Evolutionary conservation across 2,329 filamentous ascomycete genomes (phyloP).

Genomic region (Lomentospora prolificans): DNA sequence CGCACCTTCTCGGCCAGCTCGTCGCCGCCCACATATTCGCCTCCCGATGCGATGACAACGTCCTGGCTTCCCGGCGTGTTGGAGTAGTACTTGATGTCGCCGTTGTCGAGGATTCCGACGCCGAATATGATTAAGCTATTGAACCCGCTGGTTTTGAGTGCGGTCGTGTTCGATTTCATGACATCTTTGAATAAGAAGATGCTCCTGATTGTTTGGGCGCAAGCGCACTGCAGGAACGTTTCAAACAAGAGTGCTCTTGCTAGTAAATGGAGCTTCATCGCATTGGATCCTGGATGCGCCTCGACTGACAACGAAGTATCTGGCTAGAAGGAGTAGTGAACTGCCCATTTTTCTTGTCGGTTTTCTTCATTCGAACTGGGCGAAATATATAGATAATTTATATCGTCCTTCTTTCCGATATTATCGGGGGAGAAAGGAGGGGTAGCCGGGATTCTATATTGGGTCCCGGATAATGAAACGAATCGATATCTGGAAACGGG

Average conservation of each 20-base stretch:
- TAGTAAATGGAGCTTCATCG: background rate
- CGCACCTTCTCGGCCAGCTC: slow-evolving; percentile 36
- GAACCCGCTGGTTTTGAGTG: slow-evolving; percentile 30
- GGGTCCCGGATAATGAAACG: too few relatives aligned
- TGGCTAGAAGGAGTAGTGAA: too few relatives aligned
- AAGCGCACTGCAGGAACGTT: background rate
- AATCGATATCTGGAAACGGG: too few relatives aligned
- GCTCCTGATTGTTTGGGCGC: slow-evolving; percentile 6
- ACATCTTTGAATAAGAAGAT: slow-evolving; percentile 34
- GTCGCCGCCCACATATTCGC: slow-evolving; percentile 35
- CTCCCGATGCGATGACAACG: slow-evolving; percentile 24
- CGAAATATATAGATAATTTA: too few relatives aligned
- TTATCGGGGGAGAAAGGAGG: too few relatives aligned
- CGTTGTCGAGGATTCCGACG: slow-evolving; percentile 30
- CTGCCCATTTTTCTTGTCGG: too few relatives aligned
- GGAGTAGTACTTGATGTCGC: slow-evolving; percentile 35
- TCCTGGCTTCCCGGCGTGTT: slow-evolving; percentile 27
- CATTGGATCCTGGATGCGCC: background rate
- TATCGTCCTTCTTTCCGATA: too few relatives aligned
- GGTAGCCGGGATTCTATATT: too few relatives aligned
- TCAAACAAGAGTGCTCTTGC: background rate
- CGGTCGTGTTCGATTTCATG: slow-evolving; percentile 31
- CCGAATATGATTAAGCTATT: slow-evolving; percentile 33
- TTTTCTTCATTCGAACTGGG: too few relatives aligned
- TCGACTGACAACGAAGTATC: too few relatives aligned